Conservation (phyloP, 352 stramenopile species). For the Phytopythium vexans region DNA sequence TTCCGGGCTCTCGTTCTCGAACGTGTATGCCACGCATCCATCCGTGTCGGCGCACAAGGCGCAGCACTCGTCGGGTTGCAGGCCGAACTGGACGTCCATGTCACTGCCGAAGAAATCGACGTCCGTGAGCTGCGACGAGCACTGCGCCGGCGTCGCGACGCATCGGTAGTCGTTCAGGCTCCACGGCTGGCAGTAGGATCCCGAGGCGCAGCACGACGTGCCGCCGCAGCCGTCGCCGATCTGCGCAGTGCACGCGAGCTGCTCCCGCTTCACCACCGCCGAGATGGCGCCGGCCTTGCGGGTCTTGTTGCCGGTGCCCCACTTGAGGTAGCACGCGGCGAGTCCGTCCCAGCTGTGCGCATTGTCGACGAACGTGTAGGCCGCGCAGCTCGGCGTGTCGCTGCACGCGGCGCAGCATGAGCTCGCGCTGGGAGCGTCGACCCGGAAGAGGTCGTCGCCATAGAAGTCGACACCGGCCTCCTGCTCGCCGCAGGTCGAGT, state of each 20-base stretch:
- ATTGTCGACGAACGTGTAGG: constrained; percentile 36
- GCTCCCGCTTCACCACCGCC: constrained; percentile 7
- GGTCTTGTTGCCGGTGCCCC: constrained; percentile 16
- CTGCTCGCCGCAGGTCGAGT: constrained; percentile 6
- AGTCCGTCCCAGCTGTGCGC: constrained; percentile 28
- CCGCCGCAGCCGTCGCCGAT: constrained; percentile 3
- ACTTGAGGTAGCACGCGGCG: constrained; percentile 26
- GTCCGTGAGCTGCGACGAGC: constrained; percentile 9
- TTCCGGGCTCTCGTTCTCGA: constrained; percentile 39
- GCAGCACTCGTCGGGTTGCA: constrained; percentile 10
- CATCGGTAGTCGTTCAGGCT: constrained; percentile 17
- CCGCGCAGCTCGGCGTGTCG: constrained; percentile 22
- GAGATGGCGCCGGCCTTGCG: constrained; percentile 12
- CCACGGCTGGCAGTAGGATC: constrained; percentile 26
- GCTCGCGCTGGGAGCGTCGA: not conserved
- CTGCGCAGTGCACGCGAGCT: constrained; percentile 1
- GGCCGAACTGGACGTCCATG: constrained; percentile 10
- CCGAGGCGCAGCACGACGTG: constrained; percentile 14
- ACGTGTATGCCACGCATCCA: constrained; percentile 27
- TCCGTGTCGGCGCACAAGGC: constrained; percentile 11
- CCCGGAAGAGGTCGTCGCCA: constrained; percentile 25
- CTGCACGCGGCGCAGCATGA: constrained; percentile 15
- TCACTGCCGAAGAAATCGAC: constrained; percentile 18
- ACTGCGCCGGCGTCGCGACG: constrained; percentile 14
- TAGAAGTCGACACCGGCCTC: constrained; percentile 42